Percentiles rank a stretch among this genome's conserved stretches.
These are phyloP conservation scores for Rossbeevera mucosa DNA, from an alignment of 768 basidiomycete genomes.

Conservation along the genomic window DNA sequence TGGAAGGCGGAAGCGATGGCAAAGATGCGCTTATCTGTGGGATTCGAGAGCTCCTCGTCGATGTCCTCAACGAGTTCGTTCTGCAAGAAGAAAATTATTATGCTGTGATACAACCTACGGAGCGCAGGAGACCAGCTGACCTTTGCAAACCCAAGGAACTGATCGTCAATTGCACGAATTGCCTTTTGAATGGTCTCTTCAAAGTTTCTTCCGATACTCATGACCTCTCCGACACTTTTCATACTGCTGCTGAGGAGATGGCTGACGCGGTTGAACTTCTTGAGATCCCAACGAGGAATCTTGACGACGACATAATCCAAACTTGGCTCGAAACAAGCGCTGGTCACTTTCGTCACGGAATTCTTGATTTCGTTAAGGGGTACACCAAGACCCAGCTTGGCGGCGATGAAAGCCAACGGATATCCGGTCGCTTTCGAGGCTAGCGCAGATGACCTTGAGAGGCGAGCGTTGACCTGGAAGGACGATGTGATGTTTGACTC, in stretches of 20 bases:
- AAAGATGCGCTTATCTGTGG: constrained; percentile 96
- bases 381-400: constrained; percentile 94
- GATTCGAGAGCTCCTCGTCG: constrained; percentile 89
- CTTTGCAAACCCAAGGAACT: constrained; percentile 89
- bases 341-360: constrained; percentile 93
- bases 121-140: constrained; percentile 32
- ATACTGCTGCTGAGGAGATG: constrained; percentile 89
- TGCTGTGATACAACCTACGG: background rate
- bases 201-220: constrained; percentile 97
- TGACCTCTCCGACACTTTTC: constrained; percentile 99
- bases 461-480: constrained; percentile 82
- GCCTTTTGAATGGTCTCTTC: constrained; percentile 99
- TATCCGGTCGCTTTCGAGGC: constrained; percentile 99
- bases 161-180: constrained; percentile 93
- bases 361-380: constrained; percentile 98
- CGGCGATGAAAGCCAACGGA: constrained; percentile 96
- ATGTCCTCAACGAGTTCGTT: constrained; percentile 87
- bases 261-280: constrained; percentile 95
- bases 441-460: constrained; percentile 94
- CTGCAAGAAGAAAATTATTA: constrained; percentile 34
- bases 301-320: constrained; percentile 98
- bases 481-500: constrained; percentile 2
- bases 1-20: constrained; percentile 94
- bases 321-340: constrained; percentile 96
- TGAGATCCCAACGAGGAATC: constrained; percentile 98